These are phyloP conservation scores for Globisporangium heterothallicum DNA, from an alignment of 352 stramenopile species.

Conservation along the genomic window DNA sequence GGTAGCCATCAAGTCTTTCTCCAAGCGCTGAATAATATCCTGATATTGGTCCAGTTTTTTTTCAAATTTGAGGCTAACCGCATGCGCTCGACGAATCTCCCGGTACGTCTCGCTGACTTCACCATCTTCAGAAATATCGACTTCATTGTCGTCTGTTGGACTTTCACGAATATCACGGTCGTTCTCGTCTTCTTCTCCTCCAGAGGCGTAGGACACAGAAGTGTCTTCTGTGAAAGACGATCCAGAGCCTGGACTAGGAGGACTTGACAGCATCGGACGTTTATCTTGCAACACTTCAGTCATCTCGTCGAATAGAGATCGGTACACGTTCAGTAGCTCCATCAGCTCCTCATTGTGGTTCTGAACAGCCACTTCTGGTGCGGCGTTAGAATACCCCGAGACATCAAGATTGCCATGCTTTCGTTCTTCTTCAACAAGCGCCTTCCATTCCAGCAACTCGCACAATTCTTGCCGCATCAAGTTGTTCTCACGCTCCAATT, in stretches of 20 bases:
- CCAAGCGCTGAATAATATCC: constrained; percentile 60
- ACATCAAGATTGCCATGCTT: constrained; percentile 26
- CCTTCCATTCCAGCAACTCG: constrained; percentile 73
- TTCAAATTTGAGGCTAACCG: constrained; percentile 52
- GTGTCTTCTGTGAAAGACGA: constrained; percentile 67
- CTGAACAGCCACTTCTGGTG: constrained; percentile 3
- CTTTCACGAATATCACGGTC: constrained; percentile 23
- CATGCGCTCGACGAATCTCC: constrained; percentile 60
- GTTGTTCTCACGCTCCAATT: constrained; percentile 63
- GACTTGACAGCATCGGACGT: constrained; percentile 32
- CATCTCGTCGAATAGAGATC: constrained; percentile 56
- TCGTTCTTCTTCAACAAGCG: constrained; percentile 44
- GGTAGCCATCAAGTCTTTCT: constrained; percentile 51
- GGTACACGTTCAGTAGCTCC: constrained; percentile 65
- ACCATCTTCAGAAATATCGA: constrained; percentile 28
- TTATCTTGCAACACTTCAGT: constrained; percentile 53
- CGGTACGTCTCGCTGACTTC: constrained; percentile 30
- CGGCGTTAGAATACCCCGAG: constrained; percentile 7
- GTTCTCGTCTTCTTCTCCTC: constrained; percentile 22
- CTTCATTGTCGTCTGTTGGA: constrained; percentile 36
- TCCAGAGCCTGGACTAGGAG: constrained; percentile 44
- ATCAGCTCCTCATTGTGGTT: constrained; percentile 40
- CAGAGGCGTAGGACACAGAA: constrained; percentile 56
- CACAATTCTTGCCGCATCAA: constrained; percentile 63
- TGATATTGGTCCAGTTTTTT: constrained; percentile 68